Base-by-base conservation (phyloP, 225 moss, liverwort and hornwort species). In the Neckera pumila region DNA sequence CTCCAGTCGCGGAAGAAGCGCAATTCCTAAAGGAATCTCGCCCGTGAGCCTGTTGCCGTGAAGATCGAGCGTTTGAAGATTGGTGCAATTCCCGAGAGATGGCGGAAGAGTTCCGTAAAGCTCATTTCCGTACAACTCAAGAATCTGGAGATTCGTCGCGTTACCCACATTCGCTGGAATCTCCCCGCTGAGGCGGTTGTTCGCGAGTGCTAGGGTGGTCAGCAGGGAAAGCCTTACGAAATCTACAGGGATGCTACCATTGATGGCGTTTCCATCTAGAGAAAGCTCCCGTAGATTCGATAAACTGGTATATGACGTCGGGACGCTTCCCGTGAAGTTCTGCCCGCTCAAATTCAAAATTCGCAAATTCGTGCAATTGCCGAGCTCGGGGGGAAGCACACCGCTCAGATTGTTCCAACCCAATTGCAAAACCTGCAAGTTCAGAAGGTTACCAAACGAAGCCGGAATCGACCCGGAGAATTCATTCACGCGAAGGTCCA, bases 351-450 rank as follows among this genome's bases (percentile, higher is more conserved):
- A 92, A 61, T 92, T 82, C 77, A 98, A 67, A 18, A 83, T 85
- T 34, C 92, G 94, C 88, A 96, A 58, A 83, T 89, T 94, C 51
- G 88, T 56, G 77, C 96, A 98, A 40, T 77, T 93, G 53, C 94
- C 96, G 27, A 98, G 93, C 82, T 95, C 94, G 2, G 92, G 69
- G 5, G 96, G 97, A 26, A 98, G 84, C 22, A 47, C 80, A 10
- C 97, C 97, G 18, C 92, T 92, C 40, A 98, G 71, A 47, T 74
- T 40, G 77, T 96, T 96, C 80, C 89, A 91, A 38, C 96, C 94
- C 69, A 96, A 82, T 45, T 94, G 90, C 87, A 98, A 75, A 42
- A 94, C 90, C 90, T 96, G 94, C 89, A 98, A 86, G 86, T 96
- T 93, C 53, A 79, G 93, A 49, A 98, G 94, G 16, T 84, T 87